Percentiles rank a stretch among this genome's conserved stretches.
Conservation (phyloP, 2,329 filamentous ascomycete species). For the Penicillium sp. region DNA sequence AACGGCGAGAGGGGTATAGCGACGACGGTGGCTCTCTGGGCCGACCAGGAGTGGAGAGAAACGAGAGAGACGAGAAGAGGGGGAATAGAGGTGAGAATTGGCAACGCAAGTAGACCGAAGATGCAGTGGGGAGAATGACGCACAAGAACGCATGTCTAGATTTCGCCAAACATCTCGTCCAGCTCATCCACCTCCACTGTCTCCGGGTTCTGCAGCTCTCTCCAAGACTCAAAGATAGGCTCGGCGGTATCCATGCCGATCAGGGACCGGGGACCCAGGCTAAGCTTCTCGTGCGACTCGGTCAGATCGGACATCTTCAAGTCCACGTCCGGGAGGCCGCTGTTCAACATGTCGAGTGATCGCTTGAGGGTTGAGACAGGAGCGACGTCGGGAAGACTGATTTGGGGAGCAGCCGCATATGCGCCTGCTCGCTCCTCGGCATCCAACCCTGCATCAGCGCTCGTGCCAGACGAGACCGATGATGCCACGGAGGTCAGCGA, state of each 20-base stretch:
- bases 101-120: not conserved
- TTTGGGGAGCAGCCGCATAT: constrained; percentile 31
- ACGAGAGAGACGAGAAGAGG: constrained; percentile 10
- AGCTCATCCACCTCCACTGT: constrained; percentile 91
- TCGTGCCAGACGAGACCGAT: constrained; percentile 47
- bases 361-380: constrained; percentile 41
- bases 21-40: constrained; percentile 15
- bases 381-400: constrained; percentile 31
- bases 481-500: constrained; percentile 45
- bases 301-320: constrained; percentile 40
- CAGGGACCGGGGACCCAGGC: constrained; percentile 29
- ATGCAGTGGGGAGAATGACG: constrained; percentile 2
- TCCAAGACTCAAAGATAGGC: constrained; percentile 55
- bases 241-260: constrained; percentile 38
- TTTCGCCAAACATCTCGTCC: constrained; percentile 79
- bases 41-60: constrained; percentile 24
- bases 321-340: constrained; percentile 38
- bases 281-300: constrained; percentile 50
- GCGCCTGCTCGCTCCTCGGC: constrained; percentile 25
- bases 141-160: constrained; percentile 48
- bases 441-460: constrained; percentile 35
- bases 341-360: constrained; percentile 45
- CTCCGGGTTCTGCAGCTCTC: constrained; percentile 73
- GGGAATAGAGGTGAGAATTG: not conserved
- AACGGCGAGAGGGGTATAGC: constrained; percentile 18